phyloP scores from a whole-genome alignment of 1,284 basidiomycete genomes.

The Mycena sp. region DNA sequence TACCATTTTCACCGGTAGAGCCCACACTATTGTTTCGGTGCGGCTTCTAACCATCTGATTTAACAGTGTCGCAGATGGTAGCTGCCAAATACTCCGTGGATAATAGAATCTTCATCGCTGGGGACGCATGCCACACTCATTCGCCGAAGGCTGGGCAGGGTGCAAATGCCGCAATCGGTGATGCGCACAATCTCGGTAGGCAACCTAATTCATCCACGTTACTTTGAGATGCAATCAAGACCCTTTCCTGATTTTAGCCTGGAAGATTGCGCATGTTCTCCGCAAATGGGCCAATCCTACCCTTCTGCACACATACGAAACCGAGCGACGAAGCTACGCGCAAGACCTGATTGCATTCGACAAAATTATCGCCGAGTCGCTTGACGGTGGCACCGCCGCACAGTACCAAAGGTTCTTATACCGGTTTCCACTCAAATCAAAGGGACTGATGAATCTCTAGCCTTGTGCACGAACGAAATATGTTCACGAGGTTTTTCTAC shows the following conservation, averaged over 20 bases:
- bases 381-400: conserved; percentile 20
- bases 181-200: conserved; percentile 41
- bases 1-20: conserved; percentile 19
- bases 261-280: conserved; percentile 42
- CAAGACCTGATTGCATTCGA: conserved; percentile 37
- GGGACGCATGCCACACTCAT: conserved; percentile 45
- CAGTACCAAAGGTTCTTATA: conserved; percentile 2
- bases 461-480: conserved; percentile 7
- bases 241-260: conserved; percentile 30
- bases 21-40: neutral
- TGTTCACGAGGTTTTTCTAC: conserved; percentile 8
- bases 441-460: neutral
- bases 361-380: conserved; percentile 29
- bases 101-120: conserved; percentile 40
- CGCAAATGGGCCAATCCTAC: conserved; percentile 34
- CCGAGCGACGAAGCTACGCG: conserved; percentile 36
- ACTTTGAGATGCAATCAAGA: neutral
- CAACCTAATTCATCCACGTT: neutral
- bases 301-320: conserved; percentile 38
- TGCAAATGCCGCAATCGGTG: conserved; percentile 43
- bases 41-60: neutral
- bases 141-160: conserved; percentile 45
- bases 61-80: conserved; percentile 40
- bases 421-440: neutral
- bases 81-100: conserved; percentile 37